Conservation (phyloP, 2,329 filamentous ascomycete genomes). For the Lasiodiplodia hormozganensis region DNA sequence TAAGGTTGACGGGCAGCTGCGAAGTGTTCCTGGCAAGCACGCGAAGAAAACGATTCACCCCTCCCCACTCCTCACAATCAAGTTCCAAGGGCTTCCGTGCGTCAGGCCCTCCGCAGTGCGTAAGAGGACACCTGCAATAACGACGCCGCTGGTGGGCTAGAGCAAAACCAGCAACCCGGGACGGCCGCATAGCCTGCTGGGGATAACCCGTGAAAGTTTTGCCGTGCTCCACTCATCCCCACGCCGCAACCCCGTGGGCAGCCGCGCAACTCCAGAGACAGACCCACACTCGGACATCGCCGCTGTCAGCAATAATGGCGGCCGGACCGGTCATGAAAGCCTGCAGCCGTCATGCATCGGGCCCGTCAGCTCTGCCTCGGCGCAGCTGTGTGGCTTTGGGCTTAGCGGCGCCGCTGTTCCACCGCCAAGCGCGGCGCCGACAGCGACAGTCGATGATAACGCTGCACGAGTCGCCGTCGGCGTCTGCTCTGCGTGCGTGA, state of each 20-base stretch:
- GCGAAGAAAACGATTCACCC: neutral
- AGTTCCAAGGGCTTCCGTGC: neutral
- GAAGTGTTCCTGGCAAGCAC: no score
- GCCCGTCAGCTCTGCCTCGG: constrained; percentile 4
- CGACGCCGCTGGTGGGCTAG: neutral
- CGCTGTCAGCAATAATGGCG: neutral
- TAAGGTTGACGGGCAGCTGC: constrained; percentile 6
- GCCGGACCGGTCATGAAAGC: neutral
- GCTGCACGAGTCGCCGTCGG: neutral
- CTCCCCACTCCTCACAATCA: neutral
- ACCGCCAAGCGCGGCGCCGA: constrained; percentile 12
- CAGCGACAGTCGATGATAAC: neutral
- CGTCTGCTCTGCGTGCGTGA: neutral
- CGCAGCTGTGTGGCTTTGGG: constrained; percentile 17
- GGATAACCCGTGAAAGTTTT: neutral
- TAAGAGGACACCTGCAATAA: neutral
- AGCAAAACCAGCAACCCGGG: constrained; percentile 24
- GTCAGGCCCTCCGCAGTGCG: neutral
- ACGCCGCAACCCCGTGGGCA: constrained; percentile 15
- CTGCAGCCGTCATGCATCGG: neutral
- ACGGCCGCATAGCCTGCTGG: constrained; percentile 14
- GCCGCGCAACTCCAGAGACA: neutral
- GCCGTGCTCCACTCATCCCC: neutral
- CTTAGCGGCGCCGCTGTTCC: constrained; percentile 3
- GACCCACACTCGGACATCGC: constrained; percentile 22